Conservation (phyloP, 2,329 filamentous ascomycete species). For the Phaeosphaeria sp. region DNA sequence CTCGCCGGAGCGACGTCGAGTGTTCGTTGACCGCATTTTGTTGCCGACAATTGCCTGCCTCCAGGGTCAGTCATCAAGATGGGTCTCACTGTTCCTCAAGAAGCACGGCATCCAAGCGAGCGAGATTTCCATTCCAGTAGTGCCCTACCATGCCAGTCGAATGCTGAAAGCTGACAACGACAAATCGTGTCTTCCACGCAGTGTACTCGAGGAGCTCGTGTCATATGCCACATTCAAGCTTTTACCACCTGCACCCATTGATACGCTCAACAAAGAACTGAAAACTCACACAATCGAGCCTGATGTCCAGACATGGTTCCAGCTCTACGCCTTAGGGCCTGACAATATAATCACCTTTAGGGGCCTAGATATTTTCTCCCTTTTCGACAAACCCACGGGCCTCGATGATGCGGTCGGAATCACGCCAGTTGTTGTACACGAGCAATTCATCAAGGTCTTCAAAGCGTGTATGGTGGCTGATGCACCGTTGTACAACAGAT, state of each 20-base stretch:
- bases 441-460: constrained; percentile 24
- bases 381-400: not conserved
- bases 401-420: constrained; percentile 3
- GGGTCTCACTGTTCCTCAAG: constrained; percentile 31
- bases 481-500: constrained; percentile 5
- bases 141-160: constrained; percentile 11
- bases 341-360: not conserved
- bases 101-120: constrained; percentile 21
- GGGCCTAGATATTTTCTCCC: constrained; percentile 1
- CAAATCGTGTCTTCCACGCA: constrained; percentile 21
- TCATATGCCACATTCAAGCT: constrained; percentile 27
- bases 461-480: constrained; percentile 17
- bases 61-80: constrained; percentile 26
- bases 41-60: constrained; percentile 20
- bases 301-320: constrained; percentile 30
- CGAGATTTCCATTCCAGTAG: constrained; percentile 12
- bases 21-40: constrained; percentile 27
- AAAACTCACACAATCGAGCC: constrained; percentile 1
- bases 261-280: constrained; percentile 25
- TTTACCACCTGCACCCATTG: constrained; percentile 24
- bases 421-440: constrained; percentile 18
- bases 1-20: not conserved
- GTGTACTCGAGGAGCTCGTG: constrained; percentile 30
- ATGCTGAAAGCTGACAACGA: not conserved
- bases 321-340: constrained; percentile 21